Evolutionary conservation across 2,329 filamentous ascomycete genomes (phyloP), one percentile per base, ranked within the genome.

Genomic region (Xylaria sp.): DNA sequence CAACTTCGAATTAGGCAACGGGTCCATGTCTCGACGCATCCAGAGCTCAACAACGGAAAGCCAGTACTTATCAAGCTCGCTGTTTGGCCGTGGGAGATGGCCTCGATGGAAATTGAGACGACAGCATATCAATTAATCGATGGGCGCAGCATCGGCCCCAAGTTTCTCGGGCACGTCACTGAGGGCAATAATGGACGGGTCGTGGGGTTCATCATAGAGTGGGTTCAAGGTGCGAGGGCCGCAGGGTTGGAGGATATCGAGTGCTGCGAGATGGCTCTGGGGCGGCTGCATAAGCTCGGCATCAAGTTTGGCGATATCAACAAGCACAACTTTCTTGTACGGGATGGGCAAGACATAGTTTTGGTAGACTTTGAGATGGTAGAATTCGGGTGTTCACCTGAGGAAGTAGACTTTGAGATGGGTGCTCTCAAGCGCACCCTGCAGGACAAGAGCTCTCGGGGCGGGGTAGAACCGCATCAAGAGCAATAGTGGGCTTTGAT

Each of bases 301-400:
- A 65, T 65, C 54, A 65, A 59, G 54, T 18, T 35, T 53, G 62
- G 62, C 40, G 62, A 65, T 51, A 65, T 65, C 53, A 65, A 65
- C 54, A 58, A 44, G 40, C 47, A 50, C n/a, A 65, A 65, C 47
- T 65, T 59, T 42, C 54, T 65, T 25, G 62, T 65, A 21, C 62
- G 35, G 27, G 47, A 50, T 50, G 53, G 62, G n/a, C 18, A 59
- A n/a, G 44, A 59, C 18, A 25, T 23, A 18, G 53, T 65, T 51
- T 18, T 65, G 18, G 29, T 65, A 21, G 62, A 65, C 62, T 58
- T 59, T 51, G 62, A 65, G 50, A 32, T 37, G 47, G 47, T 25
- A 25, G 13, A 50, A 25, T 25, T 23, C n/a, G 47, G 21, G 21
- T 50, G 47, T 50, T 50, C 47, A 25, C 47, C 47, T 50, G n/a